Evolutionary conservation across 805 yeast species (phyloP).

Genomic region (Myxozyma kluyveri): DNA sequence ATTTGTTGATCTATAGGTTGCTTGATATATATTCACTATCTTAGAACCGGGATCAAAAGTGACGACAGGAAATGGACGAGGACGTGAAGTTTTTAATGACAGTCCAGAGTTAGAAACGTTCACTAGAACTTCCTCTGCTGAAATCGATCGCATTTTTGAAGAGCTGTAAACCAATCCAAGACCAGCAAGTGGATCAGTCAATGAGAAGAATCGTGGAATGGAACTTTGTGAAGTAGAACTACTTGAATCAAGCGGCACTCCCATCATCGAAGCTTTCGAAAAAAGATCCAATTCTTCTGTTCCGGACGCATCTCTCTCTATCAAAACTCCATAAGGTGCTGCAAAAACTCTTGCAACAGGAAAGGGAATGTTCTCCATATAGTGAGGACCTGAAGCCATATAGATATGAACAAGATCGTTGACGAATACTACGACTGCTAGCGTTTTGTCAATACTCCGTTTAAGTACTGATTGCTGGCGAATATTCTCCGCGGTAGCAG

Average conservation of each 20-base stretch:
- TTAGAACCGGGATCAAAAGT: conserved; percentile 48
- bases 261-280: too few species aligned
- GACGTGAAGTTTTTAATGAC: neutral
- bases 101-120: conserved; percentile 28
- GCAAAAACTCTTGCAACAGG: conserved; percentile 57
- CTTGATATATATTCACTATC: conserved; percentile 54
- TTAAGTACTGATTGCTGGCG: neutral
- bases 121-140: conserved; percentile 55
- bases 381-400: conserved; percentile 56
- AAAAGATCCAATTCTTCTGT: neutral
- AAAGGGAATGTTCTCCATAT: conserved; percentile 68
- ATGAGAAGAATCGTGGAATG: conserved; percentile 52
- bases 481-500: neutral
- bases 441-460: conserved; percentile 5
- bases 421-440: conserved; percentile 59
- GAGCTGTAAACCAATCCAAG: conserved; percentile 57
- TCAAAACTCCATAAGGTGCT: conserved; percentile 63
- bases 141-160: conserved; percentile 37
- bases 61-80: conserved; percentile 12
- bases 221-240: neutral
- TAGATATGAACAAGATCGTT: conserved; percentile 62
- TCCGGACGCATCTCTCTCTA: conserved; percentile 49
- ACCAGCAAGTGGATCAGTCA: conserved; percentile 72
- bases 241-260: neutral
- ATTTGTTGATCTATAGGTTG: conserved; percentile 42